Percentiles rank a stretch among this genome's conserved stretches.
Evolutionary conservation across 2,329 filamentous ascomycete species (phyloP).

Genomic region (Ascochyta clinopodiicola): DNA sequence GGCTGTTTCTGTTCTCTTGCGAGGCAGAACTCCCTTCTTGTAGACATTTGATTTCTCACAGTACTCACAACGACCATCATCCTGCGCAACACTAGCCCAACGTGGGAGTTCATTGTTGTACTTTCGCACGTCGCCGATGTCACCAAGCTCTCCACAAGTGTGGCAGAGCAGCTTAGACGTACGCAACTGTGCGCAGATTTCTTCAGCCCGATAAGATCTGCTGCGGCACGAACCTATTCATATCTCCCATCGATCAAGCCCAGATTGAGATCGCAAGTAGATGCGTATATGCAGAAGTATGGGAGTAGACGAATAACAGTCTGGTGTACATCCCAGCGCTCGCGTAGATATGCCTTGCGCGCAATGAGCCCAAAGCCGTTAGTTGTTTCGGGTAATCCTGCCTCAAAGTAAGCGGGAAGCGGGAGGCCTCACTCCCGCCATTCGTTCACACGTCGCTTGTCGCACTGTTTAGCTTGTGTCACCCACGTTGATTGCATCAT

Average conservation of each 20-base stretch:
- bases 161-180: background rate
- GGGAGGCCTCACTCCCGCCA: background rate
- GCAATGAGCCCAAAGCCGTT: constrained; percentile 9
- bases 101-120: background rate
- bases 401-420: background rate
- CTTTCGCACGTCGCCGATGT: background rate
- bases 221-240: background rate
- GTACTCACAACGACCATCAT: background rate
- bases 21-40: background rate
- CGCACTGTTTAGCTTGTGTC: background rate
- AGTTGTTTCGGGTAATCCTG: background rate
- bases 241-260: background rate
- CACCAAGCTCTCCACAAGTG: background rate
- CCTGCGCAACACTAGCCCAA: background rate
- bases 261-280: constrained; percentile 1
- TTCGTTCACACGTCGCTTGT: background rate
- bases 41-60: background rate
- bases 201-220: background rate
- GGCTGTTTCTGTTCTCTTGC: background rate
- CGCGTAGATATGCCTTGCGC: constrained; percentile 5
- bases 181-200: background rate
- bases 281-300: background rate
- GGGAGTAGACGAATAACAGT: background rate
- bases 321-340: background rate
- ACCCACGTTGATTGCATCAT: constrained; percentile 4